Conservation (phyloP, 2,329 filamentous ascomycete species). For the Penicillium olsonii region DNA sequence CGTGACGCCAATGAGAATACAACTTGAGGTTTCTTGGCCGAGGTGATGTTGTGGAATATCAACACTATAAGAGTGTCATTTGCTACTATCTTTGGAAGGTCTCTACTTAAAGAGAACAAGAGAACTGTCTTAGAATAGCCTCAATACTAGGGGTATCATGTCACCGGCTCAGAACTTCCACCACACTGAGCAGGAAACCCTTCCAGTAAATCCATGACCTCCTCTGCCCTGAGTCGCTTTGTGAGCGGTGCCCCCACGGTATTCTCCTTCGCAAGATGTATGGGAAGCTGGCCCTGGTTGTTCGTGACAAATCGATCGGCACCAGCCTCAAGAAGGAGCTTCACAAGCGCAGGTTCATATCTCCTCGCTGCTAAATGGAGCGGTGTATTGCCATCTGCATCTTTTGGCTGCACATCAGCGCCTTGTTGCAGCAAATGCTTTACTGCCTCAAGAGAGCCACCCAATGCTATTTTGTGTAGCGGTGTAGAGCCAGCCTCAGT, state of each 20-base stretch:
- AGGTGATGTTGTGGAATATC: no score
- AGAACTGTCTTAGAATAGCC: no score
- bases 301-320: not conserved
- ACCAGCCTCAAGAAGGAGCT: conserved; percentile 5
- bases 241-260: not conserved
- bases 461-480: not conserved
- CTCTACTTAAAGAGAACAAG: no score
- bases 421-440: conserved; percentile 2
- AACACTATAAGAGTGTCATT: no score
- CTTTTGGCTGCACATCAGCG: conserved; percentile 2
- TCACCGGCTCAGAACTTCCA: no score
- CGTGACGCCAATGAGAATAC: no score
- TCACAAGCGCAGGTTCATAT: not conserved
- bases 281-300: not conserved
- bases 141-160: no score
- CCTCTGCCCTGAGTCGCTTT: not conserved
- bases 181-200: no score
- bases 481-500: not conserved
- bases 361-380: conserved; percentile 2
- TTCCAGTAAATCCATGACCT: conserved; percentile 1
- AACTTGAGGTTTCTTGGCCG: no score
- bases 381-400: conserved; percentile 1
- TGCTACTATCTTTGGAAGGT: no score
- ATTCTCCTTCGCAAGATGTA: not conserved
- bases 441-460: not conserved